phyloP scores from a whole-genome alignment of 1,139 yeast species.

The Kodamaea fungicola region DNA sequence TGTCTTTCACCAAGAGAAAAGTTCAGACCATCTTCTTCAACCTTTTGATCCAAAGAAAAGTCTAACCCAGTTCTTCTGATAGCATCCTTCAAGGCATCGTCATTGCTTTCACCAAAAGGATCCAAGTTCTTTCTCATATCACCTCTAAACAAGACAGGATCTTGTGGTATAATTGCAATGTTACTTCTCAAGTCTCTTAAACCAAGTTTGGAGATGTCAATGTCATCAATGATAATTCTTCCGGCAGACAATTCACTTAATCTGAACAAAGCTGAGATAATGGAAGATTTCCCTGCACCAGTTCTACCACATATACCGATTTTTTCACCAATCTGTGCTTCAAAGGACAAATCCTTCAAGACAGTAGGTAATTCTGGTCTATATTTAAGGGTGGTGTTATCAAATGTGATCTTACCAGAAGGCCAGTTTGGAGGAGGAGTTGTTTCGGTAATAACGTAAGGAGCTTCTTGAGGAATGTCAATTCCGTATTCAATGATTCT shows the following conservation, averaged over 20 bases:
- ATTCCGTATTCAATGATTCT: slow-evolving; percentile 68
- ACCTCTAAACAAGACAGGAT: slow-evolving; percentile 69
- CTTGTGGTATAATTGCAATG: slow-evolving; percentile 75
- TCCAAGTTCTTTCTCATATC: slow-evolving; percentile 63
- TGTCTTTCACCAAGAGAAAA: slow-evolving; percentile 80
- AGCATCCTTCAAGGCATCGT: slow-evolving; percentile 49
- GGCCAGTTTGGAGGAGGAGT: slow-evolving; percentile 52
- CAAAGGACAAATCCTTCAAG: slow-evolving; percentile 49
- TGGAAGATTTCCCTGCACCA: slow-evolving; percentile 76
- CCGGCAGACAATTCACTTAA: slow-evolving; percentile 57
- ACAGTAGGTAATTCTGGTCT: slow-evolving; percentile 76
- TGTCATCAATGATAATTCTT: slow-evolving; percentile 51
- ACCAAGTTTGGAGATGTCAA: slow-evolving; percentile 57
- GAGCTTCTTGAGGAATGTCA: slow-evolving; percentile 36
- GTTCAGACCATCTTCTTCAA: slow-evolving; percentile 72
- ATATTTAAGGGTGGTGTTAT: slow-evolving; percentile 61
- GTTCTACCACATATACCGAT: slow-evolving; percentile 79
- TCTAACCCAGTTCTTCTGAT: slow-evolving; percentile 64
- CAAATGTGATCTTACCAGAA: slow-evolving; percentile 51
- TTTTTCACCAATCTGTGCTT: slow-evolving; percentile 53
- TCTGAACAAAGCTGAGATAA: slow-evolving; percentile 64
- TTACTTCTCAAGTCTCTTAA: slow-evolving; percentile 55
- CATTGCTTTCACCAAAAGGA: slow-evolving; percentile 54
- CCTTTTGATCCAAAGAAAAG: slow-evolving; percentile 58
- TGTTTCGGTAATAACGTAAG: slow-evolving; percentile 41